Base-by-base conservation (phyloP, 768 basidiomycete genomes). In the Saitozyma podzolica region DNA sequence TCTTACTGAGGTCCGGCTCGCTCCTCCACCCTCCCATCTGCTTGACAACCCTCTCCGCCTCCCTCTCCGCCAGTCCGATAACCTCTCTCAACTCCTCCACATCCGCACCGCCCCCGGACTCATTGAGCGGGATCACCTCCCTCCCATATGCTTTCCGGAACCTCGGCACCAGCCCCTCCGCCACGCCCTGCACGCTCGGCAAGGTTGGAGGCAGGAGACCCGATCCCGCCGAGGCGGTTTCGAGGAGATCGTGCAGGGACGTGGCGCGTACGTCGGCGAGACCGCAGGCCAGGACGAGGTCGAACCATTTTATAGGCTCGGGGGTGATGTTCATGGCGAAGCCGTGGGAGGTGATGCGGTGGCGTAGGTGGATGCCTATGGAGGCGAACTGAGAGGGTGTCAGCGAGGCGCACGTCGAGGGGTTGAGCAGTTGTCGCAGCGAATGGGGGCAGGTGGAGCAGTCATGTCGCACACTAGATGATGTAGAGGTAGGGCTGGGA, bases 281-380 rank as follows among this genome's bases (percentile, higher is more conserved):
- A 3, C 96, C 96, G 78, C 96, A 99, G 2, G 95, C 96, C 6
- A 95, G 86, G 55, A 98, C 84, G 60, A 85, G 82, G 70, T 89
- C 83, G 75, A 99, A 97, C 95, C 95, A 98, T 20, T 81, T 66
- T 29, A 87, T 75, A 5, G 92, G 92, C 66, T 96, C 89, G 39
- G 78, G 80, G 0, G 92, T 91, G 62, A 97, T 83, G 79, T 99
- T 99, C 75, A 97, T 81, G 0, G 93, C 86, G 80, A 99, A 96
- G 0, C 96, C 96, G 77, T 99, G 96, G 29, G 88, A 89, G 50
- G 96, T 95, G 59, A 99, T 84, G 50, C 95, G 86, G 75, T 97
- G 94, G 59, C 93, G 87, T 58, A 98, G 88, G 78, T 97, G 93
- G 56, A 99, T 92, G 50, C 96, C 96, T 56, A 99, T 95, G 73